Evolutionary conservation across 2,329 filamentous ascomycete species (phyloP), one percentile per base, ranked within the genome.

Genomic region (Xylariomycetidae sp.): DNA sequence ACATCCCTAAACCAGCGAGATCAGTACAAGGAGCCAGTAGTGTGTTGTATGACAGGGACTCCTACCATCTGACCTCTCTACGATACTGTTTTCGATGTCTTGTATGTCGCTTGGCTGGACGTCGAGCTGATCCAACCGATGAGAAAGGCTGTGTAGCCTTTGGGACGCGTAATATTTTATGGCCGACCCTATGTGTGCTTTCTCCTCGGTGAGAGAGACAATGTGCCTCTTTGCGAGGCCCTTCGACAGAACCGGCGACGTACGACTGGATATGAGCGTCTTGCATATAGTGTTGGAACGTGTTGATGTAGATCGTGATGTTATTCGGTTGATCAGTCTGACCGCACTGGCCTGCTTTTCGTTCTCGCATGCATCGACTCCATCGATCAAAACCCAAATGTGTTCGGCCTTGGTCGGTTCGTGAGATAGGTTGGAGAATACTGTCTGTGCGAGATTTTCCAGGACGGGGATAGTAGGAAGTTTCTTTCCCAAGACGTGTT

Each of bases 1-100:
- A 63, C 57, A 63, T 63, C 3, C 58, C 60, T 36, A 1, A 8
- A 8, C 8, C 8, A n/a, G 20, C 8, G 8, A 8, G n/a, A n/a
- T 23, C n/a, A 8, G 20, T 8, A 8, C n/a, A 23, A 23, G 8
- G 20, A 23, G 8, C n/a, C 8, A 23, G 8, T 23, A 23, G 20
- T 8, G 8, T 8, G n/a, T 23, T 23, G 20, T 8, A 23, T 23
- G n/a, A 23, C n/a, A n/a, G 8, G 20, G 10, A 31, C 12, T 22
- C 23, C 5, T 38, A 56, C 57, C 52, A 31, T 56, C 49, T 16
- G 53, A 39, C 33, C 51, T 58, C 1, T 33, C 18, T 0, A 45
- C 40, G 14, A 58, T 47, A 1, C 30, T 27, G 1, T 11, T 5
- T 2, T 40, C 37, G 1, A 58, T 42, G 0, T 45, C 39, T 10